Conservation (phyloP, 495 filamentous ascomycete species). For the Talaromyces ruber region DNA sequence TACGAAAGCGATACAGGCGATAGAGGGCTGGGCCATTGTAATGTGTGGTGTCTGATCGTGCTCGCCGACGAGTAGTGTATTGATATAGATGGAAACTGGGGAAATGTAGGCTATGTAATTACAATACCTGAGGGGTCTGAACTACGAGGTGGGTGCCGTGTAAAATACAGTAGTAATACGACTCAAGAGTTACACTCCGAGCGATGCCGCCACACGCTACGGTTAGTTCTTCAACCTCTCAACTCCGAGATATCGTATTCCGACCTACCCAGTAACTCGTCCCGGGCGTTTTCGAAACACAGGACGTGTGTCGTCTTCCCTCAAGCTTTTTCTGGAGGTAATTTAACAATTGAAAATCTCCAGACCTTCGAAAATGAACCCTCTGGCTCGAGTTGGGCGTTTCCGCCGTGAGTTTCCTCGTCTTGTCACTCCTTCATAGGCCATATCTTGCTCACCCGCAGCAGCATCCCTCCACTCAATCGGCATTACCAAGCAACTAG, state of each 20-base stretch:
- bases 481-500: neutral
- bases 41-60: neutral
- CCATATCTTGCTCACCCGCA: neutral
- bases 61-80: neutral
- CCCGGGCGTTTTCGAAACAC: neutral
- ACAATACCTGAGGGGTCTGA: neutral
- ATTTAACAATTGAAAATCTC: neutral
- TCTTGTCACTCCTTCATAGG: conserved; percentile 1
- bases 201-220: neutral
- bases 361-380: neutral
- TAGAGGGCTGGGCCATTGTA: conserved; percentile 48
- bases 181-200: neutral
- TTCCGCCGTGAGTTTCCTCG: conserved; percentile 4
- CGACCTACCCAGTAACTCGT: neutral
- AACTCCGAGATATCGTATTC: neutral
- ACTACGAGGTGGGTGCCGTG: neutral
- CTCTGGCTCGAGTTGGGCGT: conserved; percentile 1
- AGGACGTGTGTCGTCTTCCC: neutral
- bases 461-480: conserved; percentile 1
- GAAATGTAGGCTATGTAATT: conserved; percentile 6
- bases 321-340: neutral
- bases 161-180: neutral
- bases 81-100: neutral
- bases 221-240: neutral
- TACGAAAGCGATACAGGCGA: conserved; percentile 89